Evolutionary conservation across 2,329 filamentous ascomycete species (phyloP), one percentile per base, ranked within the genome.

Genomic region (Penicillium sp.): DNA sequence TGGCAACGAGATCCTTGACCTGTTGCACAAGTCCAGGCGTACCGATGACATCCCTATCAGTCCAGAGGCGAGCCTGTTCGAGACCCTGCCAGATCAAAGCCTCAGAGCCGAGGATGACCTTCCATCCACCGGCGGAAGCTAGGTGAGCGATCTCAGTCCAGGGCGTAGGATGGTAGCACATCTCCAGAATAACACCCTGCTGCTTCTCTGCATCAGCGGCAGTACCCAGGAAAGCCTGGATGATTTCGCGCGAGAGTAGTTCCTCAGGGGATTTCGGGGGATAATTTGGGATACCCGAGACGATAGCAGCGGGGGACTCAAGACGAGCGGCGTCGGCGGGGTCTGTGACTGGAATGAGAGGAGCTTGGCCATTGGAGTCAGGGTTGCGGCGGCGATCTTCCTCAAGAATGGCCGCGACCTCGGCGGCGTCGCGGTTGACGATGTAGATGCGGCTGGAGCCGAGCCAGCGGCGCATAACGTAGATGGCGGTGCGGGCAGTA

Each of bases 81-180:
- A 91, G 70, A 0, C 88, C 89, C 70, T 91, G 88, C 74, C 85
- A 90, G 59, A 91, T 87, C 78, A 91, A 76, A 0, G 88, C 86
- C 75, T 91, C 89, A 0, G 88, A 90, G 0, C 89, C 89, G 6
- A 90, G 70, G 23, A 91, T 87, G 1, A 91, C 84, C 71, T 86
- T 81, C 89, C 89, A 91, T 0, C 86, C 86, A 9, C 78, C 77
- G 2, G 74, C 71, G 63, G 83, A 79, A 0, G 86, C 83, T 39
- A 91, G 64, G 40, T 78, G 80, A 1, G 83, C 84, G 45, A 91
- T 81, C 61, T 81, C 78, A 0, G 89, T 92, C 70, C 82, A 86
- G 0, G 87, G 86, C 2, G 79, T 71, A 0, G 89, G 89, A 68
- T 91, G 89, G 69, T 92, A 92, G 77, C 88, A 91, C 89, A 93